Evolutionary conservation across 106 monocot genomes (phyloP).

Genomic region (Apostasia shenzhenica): DNA sequence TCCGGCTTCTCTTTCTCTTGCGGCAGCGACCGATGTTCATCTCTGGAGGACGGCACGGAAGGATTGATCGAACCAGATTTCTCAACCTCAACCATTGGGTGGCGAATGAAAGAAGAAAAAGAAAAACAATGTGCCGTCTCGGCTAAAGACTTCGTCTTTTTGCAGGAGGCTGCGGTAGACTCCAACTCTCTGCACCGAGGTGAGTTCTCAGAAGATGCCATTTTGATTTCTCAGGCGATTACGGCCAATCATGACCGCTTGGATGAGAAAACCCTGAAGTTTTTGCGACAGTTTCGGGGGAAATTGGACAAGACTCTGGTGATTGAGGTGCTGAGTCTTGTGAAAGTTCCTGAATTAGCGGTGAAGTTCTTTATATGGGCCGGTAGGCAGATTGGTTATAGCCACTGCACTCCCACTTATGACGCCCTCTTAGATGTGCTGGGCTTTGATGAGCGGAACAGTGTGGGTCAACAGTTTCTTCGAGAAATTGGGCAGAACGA

Average conservation of each 20-base stretch:
- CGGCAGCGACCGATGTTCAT: constrained; percentile 16
- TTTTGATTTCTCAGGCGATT: constrained; percentile 47
- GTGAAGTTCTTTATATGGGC: constrained; percentile 89
- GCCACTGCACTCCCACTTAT: constrained; percentile 42
- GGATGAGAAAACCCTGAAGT: constrained; percentile 40
- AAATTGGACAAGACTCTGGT: constrained; percentile 51
- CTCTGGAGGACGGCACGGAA: constrained; percentile 16
- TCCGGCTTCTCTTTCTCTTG: constrained; percentile 10
- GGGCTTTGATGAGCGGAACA: constrained; percentile 40
- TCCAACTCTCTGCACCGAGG: background rate
- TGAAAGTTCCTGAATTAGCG: constrained; percentile 39
- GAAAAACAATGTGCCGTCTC: constrained; percentile 9
- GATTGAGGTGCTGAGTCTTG: constrained; percentile 47
- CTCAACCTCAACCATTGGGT: background rate
- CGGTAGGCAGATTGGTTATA: constrained; percentile 78
- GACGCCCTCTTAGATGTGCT: constrained; percentile 54
- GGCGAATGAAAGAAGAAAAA: background rate
- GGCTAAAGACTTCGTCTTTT: constrained; percentile 62
- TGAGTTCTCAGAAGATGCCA: constrained; percentile 30
- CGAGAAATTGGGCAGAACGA: constrained; percentile 70
- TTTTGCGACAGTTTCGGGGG: constrained; percentile 59
- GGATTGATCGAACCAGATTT: constrained; percentile 40
- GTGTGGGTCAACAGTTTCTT: constrained; percentile 42
- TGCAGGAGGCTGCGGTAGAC: constrained; percentile 24
- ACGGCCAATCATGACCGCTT: constrained; percentile 25